Evolutionary conservation across 2,329 filamentous ascomycete species (phyloP).

Genomic region (Diplodia intermedia): DNA sequence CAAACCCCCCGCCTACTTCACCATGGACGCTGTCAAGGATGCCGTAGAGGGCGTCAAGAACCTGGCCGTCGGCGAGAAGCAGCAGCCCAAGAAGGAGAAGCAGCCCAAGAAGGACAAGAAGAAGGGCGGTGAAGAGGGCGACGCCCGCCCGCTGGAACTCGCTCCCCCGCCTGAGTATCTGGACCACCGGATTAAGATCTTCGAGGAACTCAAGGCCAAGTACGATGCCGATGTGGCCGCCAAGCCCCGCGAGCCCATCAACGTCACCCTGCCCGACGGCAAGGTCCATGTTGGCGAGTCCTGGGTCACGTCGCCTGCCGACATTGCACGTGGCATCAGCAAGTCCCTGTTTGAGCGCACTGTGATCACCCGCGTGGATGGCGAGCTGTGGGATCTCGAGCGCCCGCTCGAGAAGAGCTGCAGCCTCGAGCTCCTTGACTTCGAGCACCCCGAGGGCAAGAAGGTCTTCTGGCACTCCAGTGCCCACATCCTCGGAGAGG

Average conservation of each 20-base stretch:
- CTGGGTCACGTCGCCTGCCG: constrained; percentile 88
- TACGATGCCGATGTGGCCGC: constrained; percentile 76
- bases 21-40: constrained; percentile 59
- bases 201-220: constrained; percentile 85
- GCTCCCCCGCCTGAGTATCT: constrained; percentile 74
- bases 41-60: constrained; percentile 67
- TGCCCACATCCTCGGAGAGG: constrained; percentile 95
- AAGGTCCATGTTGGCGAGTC: constrained; percentile 75
- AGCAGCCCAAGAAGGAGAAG: constrained; percentile 40
- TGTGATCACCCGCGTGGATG: constrained; percentile 85
- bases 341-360: constrained; percentile 86
- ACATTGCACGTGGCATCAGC: constrained; percentile 78
- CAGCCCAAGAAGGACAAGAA: constrained; percentile 48
- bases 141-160: constrained; percentile 56
- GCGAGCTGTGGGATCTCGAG: constrained; percentile 90
- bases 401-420: constrained; percentile 88
- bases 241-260: constrained; percentile 76
- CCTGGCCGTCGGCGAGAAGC: constrained; percentile 55
- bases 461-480: constrained; percentile 98
- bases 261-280: constrained; percentile 75
- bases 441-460: constrained; percentile 78
- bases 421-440: constrained; percentile 83
- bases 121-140: constrained; percentile 46
- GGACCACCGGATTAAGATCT: constrained; percentile 81
- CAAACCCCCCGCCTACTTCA: constrained; percentile 35